These are phyloP conservation scores for Gossypium schwendimanii DNA, from an alignment of 441 rosid species.

Conservation along the genomic window DNA sequence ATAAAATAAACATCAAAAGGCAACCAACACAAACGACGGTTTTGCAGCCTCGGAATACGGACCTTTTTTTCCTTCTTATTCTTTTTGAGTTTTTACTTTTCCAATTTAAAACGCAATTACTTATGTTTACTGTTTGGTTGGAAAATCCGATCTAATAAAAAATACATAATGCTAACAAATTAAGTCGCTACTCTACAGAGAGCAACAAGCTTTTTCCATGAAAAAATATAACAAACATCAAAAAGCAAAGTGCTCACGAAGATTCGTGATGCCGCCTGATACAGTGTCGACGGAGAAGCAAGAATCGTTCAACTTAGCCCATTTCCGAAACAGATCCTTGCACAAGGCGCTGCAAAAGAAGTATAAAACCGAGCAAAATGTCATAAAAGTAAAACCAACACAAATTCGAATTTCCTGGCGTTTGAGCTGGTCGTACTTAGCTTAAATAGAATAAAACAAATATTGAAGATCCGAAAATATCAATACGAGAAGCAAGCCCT, in stretches of 20 bases:
- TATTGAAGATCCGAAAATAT: background rate
- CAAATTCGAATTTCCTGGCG: background rate
- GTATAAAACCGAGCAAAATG: background rate
- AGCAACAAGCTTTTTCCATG: background rate
- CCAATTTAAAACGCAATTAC: background rate
- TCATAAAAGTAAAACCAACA: background rate
- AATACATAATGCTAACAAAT: background rate
- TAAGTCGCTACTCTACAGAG: background rate
- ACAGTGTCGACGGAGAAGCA: constrained; percentile 64
- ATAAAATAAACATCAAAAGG: background rate
- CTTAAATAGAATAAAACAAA: background rate
- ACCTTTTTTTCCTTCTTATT: background rate
- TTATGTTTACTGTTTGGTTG: background rate
- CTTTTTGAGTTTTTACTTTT: background rate
- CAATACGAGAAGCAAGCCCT: background rate
- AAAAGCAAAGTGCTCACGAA: constrained; percentile 42
- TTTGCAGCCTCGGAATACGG: background rate
- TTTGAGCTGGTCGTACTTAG: background rate
- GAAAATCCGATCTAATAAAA: background rate
- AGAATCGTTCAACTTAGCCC: constrained; percentile 64
- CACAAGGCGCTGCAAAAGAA: constrained; percentile 56
- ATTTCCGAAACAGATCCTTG: constrained; percentile 77
- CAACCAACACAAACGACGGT: background rate
- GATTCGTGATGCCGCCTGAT: constrained; percentile 94
- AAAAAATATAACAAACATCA: background rate